Conservation (phyloP, 148 eudicot species). For the Cornus kousa region DNA sequence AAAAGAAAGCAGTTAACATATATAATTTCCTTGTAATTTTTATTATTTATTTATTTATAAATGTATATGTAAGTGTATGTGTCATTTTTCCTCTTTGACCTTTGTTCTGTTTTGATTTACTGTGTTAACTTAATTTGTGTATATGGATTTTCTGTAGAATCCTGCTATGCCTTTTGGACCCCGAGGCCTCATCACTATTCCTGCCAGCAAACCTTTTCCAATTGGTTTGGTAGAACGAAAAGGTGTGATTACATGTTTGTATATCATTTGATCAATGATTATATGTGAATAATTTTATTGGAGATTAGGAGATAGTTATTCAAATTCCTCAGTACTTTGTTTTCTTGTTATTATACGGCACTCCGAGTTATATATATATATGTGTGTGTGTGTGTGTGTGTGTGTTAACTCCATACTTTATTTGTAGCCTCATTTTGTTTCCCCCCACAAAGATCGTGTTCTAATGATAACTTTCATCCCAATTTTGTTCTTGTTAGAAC, state of each 20-base stretch:
- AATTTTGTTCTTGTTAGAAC: no score
- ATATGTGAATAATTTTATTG: background rate
- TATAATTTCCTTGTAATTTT: background rate
- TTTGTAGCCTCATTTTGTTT: no score
- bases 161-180: constrained; percentile 64
- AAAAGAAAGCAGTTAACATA: background rate
- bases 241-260: constrained; percentile 35
- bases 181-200: constrained; percentile 64
- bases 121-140: no score
- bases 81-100: background rate
- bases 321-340: no score
- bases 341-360: background rate
- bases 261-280: background rate
- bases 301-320: no score
- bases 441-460: no score
- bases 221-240: constrained; percentile 61
- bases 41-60: no score
- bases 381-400: no score
- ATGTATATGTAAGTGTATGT: no score
- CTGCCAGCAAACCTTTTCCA: constrained; percentile 49
- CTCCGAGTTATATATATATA: background rate
- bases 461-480: no score
- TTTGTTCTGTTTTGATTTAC: background rate
- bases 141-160: constrained; percentile 34
- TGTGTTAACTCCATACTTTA: no score